A percentile compares a stretch with the other conserved stretches of the same genome.
phyloP scores from a whole-genome alignment of 1,284 basidiomycete genomes.

The Ganoderma sinense region DNA sequence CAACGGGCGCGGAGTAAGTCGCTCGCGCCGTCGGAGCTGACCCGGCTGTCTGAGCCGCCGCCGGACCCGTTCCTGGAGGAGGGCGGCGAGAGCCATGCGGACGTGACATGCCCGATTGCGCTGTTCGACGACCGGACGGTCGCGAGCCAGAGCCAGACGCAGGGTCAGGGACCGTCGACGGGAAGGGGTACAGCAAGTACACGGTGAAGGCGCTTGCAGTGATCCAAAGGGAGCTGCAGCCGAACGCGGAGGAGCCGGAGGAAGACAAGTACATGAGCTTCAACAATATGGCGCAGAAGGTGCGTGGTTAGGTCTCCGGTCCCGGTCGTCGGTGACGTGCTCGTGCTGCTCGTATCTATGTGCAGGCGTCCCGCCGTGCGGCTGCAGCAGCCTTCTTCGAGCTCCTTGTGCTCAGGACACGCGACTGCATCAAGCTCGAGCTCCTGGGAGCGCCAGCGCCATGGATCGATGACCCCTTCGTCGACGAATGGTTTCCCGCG shows the following conservation, averaged over 20 bases:
- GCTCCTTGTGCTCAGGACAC: conserved; percentile 91
- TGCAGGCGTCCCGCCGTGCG: conserved; percentile 86
- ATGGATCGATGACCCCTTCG: conserved; percentile 54
- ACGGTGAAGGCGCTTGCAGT: conserved; percentile 89
- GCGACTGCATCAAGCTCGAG: conserved; percentile 87
- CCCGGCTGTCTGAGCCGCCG: conserved; percentile 74
- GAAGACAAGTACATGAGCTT: conserved; percentile 76
- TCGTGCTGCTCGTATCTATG: background rate
- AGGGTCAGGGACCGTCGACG: conserved; percentile 62
- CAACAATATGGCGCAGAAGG: conserved; percentile 77
- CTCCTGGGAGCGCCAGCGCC: conserved; percentile 81
- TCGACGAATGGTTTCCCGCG: conserved; percentile 30
- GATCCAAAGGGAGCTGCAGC: conserved; percentile 79
- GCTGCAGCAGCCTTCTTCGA: conserved; percentile 98
- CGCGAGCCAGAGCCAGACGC: conserved; percentile 41
- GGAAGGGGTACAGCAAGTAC: conserved; percentile 87
- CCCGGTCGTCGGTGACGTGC: conserved; percentile 9
- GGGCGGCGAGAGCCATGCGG: conserved; percentile 68
- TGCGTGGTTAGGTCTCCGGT: conserved; percentile 39
- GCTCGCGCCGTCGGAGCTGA: conserved; percentile 59
- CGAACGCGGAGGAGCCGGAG: conserved; percentile 51
- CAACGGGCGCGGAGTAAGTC: conserved; percentile 50
- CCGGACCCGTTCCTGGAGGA: conserved; percentile 61
- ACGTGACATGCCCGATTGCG: conserved; percentile 80
- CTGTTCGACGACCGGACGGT: conserved; percentile 76